These are phyloP conservation scores for Puccinia polysora DNA, from an alignment of 1,284 basidiomycete genomes.

Conservation along the genomic window DNA sequence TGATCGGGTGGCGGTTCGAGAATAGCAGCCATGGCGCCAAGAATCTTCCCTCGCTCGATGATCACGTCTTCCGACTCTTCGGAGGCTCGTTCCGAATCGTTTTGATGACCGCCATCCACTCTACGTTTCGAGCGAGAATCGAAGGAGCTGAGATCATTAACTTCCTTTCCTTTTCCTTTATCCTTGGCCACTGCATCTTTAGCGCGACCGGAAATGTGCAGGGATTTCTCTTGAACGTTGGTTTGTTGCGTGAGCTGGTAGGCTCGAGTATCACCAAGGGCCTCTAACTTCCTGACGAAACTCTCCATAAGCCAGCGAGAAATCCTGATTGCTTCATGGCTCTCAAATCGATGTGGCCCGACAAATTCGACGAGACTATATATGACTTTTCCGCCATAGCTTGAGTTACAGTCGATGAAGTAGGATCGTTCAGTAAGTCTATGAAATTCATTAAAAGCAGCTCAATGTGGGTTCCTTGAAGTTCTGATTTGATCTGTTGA, in stretches of 20 bases:
- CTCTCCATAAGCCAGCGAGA: constrained; percentile 67
- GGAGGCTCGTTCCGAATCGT: constrained; percentile 31
- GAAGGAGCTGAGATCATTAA: constrained; percentile 16
- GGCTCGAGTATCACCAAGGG: constrained; percentile 59
- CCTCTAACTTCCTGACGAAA: constrained; percentile 78
- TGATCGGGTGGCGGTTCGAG: constrained; percentile 39
- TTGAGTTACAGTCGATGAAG: constrained; percentile 74
- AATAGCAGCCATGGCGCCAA: constrained; percentile 31
- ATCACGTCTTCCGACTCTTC: constrained; percentile 47
- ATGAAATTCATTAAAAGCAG: constrained; percentile 81
- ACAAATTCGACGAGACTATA: constrained; percentile 84
- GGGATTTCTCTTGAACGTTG: constrained; percentile 46
- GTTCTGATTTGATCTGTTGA: constrained; percentile 81
- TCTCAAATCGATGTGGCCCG: constrained; percentile 59
- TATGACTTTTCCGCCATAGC: constrained; percentile 91
- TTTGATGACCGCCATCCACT: constrained; percentile 46
- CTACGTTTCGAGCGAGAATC: constrained; percentile 5
- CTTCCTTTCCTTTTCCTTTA: constrained; percentile 58
- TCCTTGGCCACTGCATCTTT: constrained; percentile 48
- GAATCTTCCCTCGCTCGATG: constrained; percentile 54
- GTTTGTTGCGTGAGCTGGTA: constrained; percentile 46
- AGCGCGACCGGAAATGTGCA: constrained; percentile 47
- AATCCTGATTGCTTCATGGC: constrained; percentile 37
- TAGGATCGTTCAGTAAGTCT: constrained; percentile 82
- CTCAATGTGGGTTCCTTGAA: constrained; percentile 71